Percentiles rank a stretch among this genome's conserved stretches.
Evolutionary conservation across 2,329 filamentous ascomycete genomes (phyloP).

Genomic region (Phialocephala sp.): DNA sequence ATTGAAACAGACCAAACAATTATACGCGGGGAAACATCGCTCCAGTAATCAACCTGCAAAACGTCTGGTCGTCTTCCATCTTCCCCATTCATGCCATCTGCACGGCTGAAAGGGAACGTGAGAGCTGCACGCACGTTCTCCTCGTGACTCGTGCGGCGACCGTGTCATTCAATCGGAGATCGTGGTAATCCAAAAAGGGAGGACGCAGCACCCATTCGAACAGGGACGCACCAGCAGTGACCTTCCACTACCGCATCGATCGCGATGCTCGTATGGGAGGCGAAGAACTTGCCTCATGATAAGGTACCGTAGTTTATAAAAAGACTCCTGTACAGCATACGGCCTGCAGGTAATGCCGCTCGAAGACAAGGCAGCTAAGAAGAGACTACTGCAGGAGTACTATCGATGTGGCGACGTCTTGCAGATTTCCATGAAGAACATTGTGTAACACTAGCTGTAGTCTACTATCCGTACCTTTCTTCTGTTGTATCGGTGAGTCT

Average conservation of each 20-base stretch:
- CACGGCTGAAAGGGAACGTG: too few relatives aligned
- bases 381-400: neutral
- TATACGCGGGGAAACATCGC: neutral
- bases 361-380: neutral
- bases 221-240: slow-evolving; percentile 2
- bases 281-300: neutral
- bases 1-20: slow-evolving; percentile 7
- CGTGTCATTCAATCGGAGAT: too few relatives aligned
- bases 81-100: neutral
- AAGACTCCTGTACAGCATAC: neutral
- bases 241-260: neutral
- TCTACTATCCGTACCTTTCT: neutral
- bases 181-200: neutral
- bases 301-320: neutral
- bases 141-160: neutral
- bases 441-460: too few relatives aligned
- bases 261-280: neutral
- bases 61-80: neutral
- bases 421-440: neutral
- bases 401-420: neutral
- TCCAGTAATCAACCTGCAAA: slow-evolving; percentile 8
- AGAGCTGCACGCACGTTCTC: neutral
- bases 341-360: neutral
- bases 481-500: neutral
- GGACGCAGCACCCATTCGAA: neutral